These are phyloP conservation scores for Betula pendula DNA, from an alignment of 306 rosid species.

Conservation along the genomic window DNA sequence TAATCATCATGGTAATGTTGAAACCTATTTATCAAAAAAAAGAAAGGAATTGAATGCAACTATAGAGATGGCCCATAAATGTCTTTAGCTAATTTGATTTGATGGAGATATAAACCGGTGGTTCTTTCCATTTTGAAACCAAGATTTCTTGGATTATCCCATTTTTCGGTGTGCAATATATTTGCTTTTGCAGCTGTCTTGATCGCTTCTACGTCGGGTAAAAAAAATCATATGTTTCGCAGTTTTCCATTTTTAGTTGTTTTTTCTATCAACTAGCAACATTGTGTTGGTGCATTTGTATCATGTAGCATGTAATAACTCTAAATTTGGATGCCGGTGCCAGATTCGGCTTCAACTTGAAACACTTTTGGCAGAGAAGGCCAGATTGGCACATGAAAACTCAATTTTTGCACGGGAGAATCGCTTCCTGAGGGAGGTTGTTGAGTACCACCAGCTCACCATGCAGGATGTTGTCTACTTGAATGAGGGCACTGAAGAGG, in stretches of 20 bases:
- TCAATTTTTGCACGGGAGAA: slow-evolving; percentile 90
- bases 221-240: neutral
- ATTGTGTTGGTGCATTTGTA: neutral
- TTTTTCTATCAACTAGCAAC: neutral
- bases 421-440: slow-evolving; percentile 90
- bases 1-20: neutral
- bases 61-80: neutral
- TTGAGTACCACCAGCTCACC: slow-evolving; percentile 94
- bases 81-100: neutral
- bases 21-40: neutral
- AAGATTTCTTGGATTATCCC: neutral
- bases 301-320: neutral
- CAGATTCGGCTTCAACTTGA: slow-evolving; percentile 96
- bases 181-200: neutral
- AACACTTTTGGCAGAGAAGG: slow-evolving; percentile 90
- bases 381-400: slow-evolving; percentile 91
- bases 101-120: neutral
- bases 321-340: slow-evolving; percentile 24
- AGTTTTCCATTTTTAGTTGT: neutral
- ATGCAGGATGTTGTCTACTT: slow-evolving; percentile 97
- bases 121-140: neutral
- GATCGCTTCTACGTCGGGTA: neutral
- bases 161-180: neutral
- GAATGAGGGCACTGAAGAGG: slow-evolving; percentile 88
- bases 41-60: neutral